phyloP scores from a whole-genome alignment of 2,329 filamentous ascomycete genomes.

The Pseudogymnoascus sp. region DNA sequence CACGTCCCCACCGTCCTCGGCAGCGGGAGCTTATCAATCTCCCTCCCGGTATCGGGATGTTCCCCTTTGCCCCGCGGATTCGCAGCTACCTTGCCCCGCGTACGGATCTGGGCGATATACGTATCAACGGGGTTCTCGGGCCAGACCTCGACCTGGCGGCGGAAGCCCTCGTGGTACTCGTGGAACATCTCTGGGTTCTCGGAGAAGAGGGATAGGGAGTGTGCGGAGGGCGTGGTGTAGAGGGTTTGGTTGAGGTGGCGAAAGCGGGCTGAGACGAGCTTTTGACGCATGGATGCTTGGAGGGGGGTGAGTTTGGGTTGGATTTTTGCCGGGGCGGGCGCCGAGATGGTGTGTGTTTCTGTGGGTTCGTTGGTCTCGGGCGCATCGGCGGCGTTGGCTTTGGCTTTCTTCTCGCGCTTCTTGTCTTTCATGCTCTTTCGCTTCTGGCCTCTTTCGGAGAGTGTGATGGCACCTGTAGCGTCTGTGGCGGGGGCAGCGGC shows the following conservation, averaged over 20 bases:
- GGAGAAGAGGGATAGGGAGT: constrained; percentile 76
- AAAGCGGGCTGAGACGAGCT: constrained; percentile 90
- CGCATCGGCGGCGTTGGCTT: constrained; percentile 12
- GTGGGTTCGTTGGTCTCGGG: constrained; percentile 14
- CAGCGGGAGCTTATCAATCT: constrained; percentile 40
- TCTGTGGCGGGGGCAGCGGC: constrained; percentile 17
- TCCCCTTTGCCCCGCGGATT: constrained; percentile 15
- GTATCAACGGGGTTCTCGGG: constrained; percentile 90
- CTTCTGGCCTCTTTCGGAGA: constrained; percentile 19
- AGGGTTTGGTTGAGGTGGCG: constrained; percentile 94
- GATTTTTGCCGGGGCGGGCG: constrained; percentile 14
- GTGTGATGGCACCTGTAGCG: neutral
- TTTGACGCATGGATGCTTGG: constrained; percentile 88
- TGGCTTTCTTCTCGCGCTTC: constrained; percentile 27
- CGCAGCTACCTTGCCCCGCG: constrained; percentile 49
- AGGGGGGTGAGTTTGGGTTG: constrained; percentile 66
- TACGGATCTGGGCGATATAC: constrained; percentile 65
- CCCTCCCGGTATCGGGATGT: constrained; percentile 10
- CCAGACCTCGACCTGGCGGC: constrained; percentile 91
- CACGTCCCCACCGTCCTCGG: constrained; percentile 64
- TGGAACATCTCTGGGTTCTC: constrained; percentile 86
- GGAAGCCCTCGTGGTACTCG: constrained; percentile 95
- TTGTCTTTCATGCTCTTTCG: constrained; percentile 30
- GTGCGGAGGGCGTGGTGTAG: constrained; percentile 80
- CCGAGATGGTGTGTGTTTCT: constrained; percentile 17